phyloP scores from a whole-genome alignment of 306 rosid genomes.

The Vigna unguiculata region DNA sequence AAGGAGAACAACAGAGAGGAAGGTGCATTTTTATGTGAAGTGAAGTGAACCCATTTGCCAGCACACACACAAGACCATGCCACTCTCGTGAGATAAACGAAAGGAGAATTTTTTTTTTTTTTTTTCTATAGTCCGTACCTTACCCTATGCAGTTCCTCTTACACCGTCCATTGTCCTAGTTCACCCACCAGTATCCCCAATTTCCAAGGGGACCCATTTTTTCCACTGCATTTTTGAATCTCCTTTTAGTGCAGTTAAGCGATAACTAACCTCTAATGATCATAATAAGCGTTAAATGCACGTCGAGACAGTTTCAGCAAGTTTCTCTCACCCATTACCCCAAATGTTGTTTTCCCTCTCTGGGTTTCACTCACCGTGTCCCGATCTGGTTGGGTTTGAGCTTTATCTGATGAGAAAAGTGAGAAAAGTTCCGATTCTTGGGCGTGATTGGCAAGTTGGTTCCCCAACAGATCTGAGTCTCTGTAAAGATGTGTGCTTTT shows the following conservation, averaged over 20 bases:
- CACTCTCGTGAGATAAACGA: slow-evolving; percentile 80
- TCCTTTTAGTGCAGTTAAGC: slow-evolving; percentile 31
- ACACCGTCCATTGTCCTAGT: slow-evolving; percentile 43
- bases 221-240: slow-evolving; percentile 51
- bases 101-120: slow-evolving; percentile 35
- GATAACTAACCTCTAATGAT: slow-evolving; percentile 51
- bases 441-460: slow-evolving; percentile 45
- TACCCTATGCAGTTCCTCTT: slow-evolving; percentile 55
- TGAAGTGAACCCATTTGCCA: slow-evolving; percentile 62
- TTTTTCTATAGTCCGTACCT: slow-evolving; percentile 29
- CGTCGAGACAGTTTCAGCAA: slow-evolving; percentile 53
- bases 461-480: slow-evolving; percentile 60
- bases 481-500: slow-evolving; percentile 65
- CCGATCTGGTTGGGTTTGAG: slow-evolving; percentile 63
- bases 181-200: slow-evolving; percentile 49
- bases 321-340: slow-evolving; percentile 52
- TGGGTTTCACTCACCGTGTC: slow-evolving; percentile 38
- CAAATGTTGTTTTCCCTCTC: slow-evolving; percentile 50
- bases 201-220: slow-evolving; percentile 36
- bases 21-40: slow-evolving; percentile 49
- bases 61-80: slow-evolving; percentile 69
- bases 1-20: slow-evolving; percentile 46
- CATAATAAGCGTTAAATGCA: slow-evolving; percentile 49
- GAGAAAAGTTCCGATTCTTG: slow-evolving; percentile 43
- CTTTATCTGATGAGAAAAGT: slow-evolving; percentile 45